Conservation (phyloP, 2,329 filamentous ascomycete genomes). For the Lomentospora prolificans region DNA sequence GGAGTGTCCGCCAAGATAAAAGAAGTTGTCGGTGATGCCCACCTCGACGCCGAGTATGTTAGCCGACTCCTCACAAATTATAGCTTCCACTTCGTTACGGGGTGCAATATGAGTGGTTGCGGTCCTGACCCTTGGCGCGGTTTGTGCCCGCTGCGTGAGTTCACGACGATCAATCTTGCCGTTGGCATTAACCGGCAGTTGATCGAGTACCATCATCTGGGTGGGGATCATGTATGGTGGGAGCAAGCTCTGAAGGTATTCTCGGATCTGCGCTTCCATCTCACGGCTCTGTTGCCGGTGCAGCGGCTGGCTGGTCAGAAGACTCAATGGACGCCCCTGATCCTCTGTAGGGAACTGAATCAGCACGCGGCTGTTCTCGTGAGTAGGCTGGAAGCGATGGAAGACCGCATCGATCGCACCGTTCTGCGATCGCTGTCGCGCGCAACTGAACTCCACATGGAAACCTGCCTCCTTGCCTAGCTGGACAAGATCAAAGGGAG, state of each 20-base stretch:
- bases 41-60: conserved; percentile 24
- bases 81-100: conserved; percentile 25
- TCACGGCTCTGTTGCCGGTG: neutral
- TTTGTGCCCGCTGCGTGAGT: conserved; percentile 23
- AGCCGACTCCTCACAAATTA: conserved; percentile 26
- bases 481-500: conserved; percentile 22
- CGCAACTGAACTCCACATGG: conserved; percentile 20
- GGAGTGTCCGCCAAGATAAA: conserved; percentile 39
- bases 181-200: conserved; percentile 37
- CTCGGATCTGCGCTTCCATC: neutral
- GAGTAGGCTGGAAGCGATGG: neutral
- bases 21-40: conserved; percentile 32
- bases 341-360: neutral
- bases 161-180: conserved; percentile 40
- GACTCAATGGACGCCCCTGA: neutral
- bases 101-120: conserved; percentile 28
- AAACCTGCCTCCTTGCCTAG: conserved; percentile 36
- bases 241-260: conserved; percentile 20
- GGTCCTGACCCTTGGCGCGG: neutral
- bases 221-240: conserved; percentile 21
- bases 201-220: conserved; percentile 22
- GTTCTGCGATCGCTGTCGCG: conserved; percentile 15
- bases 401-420: conserved; percentile 17
- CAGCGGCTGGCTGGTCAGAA: neutral
- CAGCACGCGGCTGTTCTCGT: neutral